Evolutionary conservation across 441 rosid species (phyloP), one percentile per base, ranked within the genome.

Genomic region (Euphorbia schlechtendalii): DNA sequence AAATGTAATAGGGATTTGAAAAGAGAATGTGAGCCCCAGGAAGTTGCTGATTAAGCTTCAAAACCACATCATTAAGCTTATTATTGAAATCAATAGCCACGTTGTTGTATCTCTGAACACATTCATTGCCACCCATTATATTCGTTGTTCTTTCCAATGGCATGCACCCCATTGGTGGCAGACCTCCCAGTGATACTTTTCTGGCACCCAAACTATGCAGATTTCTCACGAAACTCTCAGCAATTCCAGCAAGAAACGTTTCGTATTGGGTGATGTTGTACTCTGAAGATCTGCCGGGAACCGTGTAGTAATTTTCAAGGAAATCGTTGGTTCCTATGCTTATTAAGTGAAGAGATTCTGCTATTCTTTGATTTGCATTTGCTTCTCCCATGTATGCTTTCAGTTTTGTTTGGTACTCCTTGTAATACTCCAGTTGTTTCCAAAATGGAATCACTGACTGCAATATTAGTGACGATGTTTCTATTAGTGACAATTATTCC

Each of bases 311-410:
- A 60, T 85, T 83, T 57, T 85, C 91, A 5, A 84, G 66, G 82
- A 86, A 86, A 69, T 86, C 92, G 69, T 86, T 86, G 21, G 92
- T 84, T 51, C 93, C 90, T 27, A 83, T 52, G 82, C 93, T 84
- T 60, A 81, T 61, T 34, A 83, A 6, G 63, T 84, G 74, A 46
- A 86, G 74, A 0, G 90, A 79, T 54, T 78, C 65, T 18, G 51
- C 30, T 25, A 86, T 27, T 20, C 67, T 66, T 38, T 59, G 1
- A 13, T 68, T 70, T 0, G 80, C 86, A 63, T 69, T 69, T 13
- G 21, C 28, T 11, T 66, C 46, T 11, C 90, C 93, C 1, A 79
- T 68, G 62, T 77, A 71, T 5, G 72, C 74, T 59, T 66, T 73
- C 24, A 84, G 58, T 61, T 59, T 84, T 62, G 28, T 68, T 56